Evolutionary conservation across 306 rosid species (phyloP), one percentile per base, ranked within the genome.

Genomic region (Vigna trinervia): DNA sequence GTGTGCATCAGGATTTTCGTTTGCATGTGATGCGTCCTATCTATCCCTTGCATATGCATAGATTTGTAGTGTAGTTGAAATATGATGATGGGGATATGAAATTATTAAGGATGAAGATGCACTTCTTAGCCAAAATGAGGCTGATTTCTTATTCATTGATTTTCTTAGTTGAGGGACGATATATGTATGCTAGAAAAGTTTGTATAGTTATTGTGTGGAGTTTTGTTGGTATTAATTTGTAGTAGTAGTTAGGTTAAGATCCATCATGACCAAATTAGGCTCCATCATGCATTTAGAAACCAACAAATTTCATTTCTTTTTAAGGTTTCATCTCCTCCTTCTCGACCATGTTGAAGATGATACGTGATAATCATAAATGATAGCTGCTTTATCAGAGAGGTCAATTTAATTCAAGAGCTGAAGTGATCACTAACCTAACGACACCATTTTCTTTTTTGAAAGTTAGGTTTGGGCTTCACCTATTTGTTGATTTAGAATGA

Each of bases 291-390:
- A 63, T 51, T 53, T 60, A 32, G 52, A 79, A 64, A 39, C 36
- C 74, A 78, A 13, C 6, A 58, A 74, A 53, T 52, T 65, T 82
- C 80, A 54, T 79, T 82, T 78, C 75, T 63, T 79, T 82, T 79
- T 54, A 20, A 84, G 69, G 84, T 73, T 68, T 79, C 85, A 78
- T 80, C 47, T n/a, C 69, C 57, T 56, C 59, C 78, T 59, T 12
- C 78, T 90, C 86, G 90, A 87, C 89, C 85, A 86, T 51, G 52
- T 75, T 80, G 81, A 84, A 74, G 75, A 70, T 71, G 78, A 79
- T 71, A 77, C 54, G 77, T 82, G 86, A 82, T 36, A 53, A 6
- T 50, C 81, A 57, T 43, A 43, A 43, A 66, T 79, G 19, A 30
- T 48, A 45, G 14, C 50, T 48, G 57, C 81, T 74, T 84, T 79